These are phyloP conservation scores for Lenwebbia sp. DNA, from an alignment of 345 rosid species.

Conservation along the genomic window DNA sequence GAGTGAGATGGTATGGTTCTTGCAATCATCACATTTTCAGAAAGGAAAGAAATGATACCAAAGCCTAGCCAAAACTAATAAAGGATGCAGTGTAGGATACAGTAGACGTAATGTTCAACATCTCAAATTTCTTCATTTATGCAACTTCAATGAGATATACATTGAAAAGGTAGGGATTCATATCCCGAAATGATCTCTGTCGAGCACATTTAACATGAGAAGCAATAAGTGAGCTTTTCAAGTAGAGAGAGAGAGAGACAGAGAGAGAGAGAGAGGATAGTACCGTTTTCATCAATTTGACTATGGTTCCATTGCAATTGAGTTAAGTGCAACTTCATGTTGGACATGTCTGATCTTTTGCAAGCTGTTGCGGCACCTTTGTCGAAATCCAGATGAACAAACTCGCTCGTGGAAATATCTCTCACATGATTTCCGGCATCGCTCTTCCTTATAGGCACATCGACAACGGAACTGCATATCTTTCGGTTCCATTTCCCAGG, in stretches of 20 bases:
- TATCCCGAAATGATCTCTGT: not conserved
- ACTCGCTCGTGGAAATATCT: conserved; percentile 41
- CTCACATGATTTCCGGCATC: conserved; percentile 29
- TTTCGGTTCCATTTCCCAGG: conserved; percentile 31
- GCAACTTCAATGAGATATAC: not conserved
- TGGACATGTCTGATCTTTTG: conserved; percentile 50
- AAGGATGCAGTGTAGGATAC: not conserved
- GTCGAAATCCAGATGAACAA: conserved; percentile 45
- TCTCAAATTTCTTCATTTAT: not conserved
- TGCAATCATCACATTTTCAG: not conserved
- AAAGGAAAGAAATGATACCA: not conserved
- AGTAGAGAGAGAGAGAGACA: not conserved
- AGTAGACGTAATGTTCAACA: not conserved
- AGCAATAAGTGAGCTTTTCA: not conserved
- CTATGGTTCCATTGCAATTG: conserved; percentile 77
- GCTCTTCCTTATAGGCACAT: conserved; percentile 25
- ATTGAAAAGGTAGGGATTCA: not conserved
- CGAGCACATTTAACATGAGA: not conserved
- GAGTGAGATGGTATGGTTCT: not conserved
- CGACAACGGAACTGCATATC: conserved; percentile 23
- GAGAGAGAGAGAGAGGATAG: not conserved
- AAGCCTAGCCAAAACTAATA: not conserved
- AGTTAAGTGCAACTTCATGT: conserved; percentile 43
- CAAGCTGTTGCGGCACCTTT: conserved; percentile 31
- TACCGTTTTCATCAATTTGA: conserved; percentile 56